Percentiles rank a stretch among this genome's conserved stretches.
Evolutionary conservation across 495 filamentous ascomycete genomes (phyloP).

Genomic region (Hypoxylon cercidicola): DNA sequence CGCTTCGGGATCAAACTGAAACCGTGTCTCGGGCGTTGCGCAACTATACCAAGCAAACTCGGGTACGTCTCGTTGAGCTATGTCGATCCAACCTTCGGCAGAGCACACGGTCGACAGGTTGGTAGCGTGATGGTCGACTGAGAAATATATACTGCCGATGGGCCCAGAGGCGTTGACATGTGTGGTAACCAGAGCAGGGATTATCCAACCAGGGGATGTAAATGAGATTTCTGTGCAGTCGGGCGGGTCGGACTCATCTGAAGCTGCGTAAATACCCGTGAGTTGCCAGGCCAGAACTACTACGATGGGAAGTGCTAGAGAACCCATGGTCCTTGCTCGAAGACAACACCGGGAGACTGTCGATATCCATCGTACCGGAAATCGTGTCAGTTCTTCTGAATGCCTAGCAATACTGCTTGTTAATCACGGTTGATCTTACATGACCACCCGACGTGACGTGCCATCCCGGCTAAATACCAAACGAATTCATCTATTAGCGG

Average conservation of each 20-base stretch:
- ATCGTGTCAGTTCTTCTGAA: too few species aligned
- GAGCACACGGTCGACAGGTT: conserved; percentile 30
- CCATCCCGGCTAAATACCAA: background rate
- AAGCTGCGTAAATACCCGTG: background rate
- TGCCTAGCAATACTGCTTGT: too few species aligned
- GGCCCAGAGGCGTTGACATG: conserved; percentile 15
- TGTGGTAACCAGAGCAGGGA: background rate
- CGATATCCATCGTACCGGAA: background rate
- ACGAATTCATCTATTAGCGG: too few species aligned
- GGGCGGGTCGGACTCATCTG: background rate
- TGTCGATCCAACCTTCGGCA: conserved; percentile 35
- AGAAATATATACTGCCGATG: conserved; percentile 41
- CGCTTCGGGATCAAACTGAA: conserved; percentile 32
- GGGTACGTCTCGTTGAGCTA: conserved; percentile 9
- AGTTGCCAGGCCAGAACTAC: background rate
- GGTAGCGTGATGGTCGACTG: conserved; percentile 38
- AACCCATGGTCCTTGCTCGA: background rate
- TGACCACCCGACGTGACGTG: background rate
- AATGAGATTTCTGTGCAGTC: conserved; percentile 2
- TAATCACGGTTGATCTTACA: background rate
- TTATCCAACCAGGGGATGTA: background rate
- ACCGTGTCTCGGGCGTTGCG: conserved; percentile 30
- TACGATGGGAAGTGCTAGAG: background rate
- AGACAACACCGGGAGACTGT: background rate
- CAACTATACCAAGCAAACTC: conserved; percentile 38